phyloP scores from a whole-genome alignment of 2,329 filamentous ascomycete genomes.

The Calonectria pteridis region DNA sequence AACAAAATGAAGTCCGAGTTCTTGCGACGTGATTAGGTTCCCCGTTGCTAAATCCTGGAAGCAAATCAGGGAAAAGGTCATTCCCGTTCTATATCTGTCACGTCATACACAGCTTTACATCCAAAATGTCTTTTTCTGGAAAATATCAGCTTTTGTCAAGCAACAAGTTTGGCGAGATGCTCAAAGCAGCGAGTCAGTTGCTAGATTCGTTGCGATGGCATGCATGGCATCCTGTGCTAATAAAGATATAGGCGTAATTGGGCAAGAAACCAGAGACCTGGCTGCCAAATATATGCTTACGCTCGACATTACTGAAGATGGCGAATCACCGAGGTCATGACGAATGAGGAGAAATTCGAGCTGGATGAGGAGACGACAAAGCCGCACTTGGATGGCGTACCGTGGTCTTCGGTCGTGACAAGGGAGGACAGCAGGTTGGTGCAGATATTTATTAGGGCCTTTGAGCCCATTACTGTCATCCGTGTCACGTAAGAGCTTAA shows the following conservation, averaged over 20 bases:
- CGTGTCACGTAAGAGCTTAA: background rate
- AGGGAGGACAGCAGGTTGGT: background rate
- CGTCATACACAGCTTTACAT: too few species aligned
- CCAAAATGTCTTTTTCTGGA: background rate
- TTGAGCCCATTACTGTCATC: background rate
- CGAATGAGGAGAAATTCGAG: background rate
- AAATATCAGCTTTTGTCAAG: background rate
- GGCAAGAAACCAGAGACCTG: background rate
- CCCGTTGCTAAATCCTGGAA: background rate
- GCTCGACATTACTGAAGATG: background rate
- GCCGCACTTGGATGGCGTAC: background rate
- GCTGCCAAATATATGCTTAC: background rate
- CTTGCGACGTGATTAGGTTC: background rate
- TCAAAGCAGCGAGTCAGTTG: background rate
- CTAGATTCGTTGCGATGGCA: background rate
- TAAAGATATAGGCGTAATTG: background rate
- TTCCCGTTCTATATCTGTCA: background rate
- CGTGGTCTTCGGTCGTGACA: background rate
- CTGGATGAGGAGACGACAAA: background rate
- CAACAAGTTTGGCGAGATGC: background rate
- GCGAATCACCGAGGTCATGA: background rate
- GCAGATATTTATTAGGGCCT: background rate
- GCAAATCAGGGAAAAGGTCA: background rate
- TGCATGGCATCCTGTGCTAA: background rate
- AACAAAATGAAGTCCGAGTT: background rate